Evolutionary conservation across 2,329 filamentous ascomycete genomes (phyloP).

Genomic region (Colletotrichum cordylinicola): DNA sequence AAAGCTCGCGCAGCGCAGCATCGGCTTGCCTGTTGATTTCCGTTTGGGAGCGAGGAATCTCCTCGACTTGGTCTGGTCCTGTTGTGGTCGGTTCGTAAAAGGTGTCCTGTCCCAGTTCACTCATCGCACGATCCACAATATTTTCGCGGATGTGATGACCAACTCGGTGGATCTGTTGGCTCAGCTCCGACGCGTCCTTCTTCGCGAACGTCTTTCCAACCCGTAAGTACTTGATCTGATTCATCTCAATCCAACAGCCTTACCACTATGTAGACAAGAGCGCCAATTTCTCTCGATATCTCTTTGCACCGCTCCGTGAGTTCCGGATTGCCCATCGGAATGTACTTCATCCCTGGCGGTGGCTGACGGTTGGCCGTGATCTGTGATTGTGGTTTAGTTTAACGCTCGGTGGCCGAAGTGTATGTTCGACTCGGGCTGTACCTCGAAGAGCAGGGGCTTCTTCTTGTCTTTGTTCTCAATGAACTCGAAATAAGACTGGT

Average conservation of each 20-base stretch:
- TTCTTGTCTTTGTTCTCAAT: conserved; percentile 70
- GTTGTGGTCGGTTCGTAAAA: conserved; percentile 23
- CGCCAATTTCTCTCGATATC: conserved; percentile 64
- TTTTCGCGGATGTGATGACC: conserved; percentile 65
- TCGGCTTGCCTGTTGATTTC: conserved; percentile 69
- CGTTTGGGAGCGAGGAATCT: conserved; percentile 63
- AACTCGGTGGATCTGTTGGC: conserved; percentile 61
- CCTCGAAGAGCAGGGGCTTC: conserved; percentile 68
- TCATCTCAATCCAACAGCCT: conserved; percentile 26
- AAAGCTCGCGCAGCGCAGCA: conserved; percentile 66
- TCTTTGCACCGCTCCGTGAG: conserved; percentile 69
- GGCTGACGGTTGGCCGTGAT: conserved; percentile 56
- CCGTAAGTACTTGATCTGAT: background rate
- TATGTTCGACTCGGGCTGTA: conserved; percentile 35
- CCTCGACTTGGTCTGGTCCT: conserved; percentile 42
- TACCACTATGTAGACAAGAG: conserved; percentile 72
- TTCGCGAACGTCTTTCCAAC: conserved; percentile 7
- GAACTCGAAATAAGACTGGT: conserved; percentile 68
- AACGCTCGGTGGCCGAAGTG: background rate
- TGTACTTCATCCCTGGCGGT: conserved; percentile 67
- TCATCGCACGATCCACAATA: conserved; percentile 62
- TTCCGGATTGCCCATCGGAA: conserved; percentile 66
- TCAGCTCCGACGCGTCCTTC: conserved; percentile 42
- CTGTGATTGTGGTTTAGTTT: conserved; percentile 37
- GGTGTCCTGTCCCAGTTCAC: conserved; percentile 16